Conservation (phyloP, 371 early-diverging fungal genomes). For the Mucor indicus region DNA sequence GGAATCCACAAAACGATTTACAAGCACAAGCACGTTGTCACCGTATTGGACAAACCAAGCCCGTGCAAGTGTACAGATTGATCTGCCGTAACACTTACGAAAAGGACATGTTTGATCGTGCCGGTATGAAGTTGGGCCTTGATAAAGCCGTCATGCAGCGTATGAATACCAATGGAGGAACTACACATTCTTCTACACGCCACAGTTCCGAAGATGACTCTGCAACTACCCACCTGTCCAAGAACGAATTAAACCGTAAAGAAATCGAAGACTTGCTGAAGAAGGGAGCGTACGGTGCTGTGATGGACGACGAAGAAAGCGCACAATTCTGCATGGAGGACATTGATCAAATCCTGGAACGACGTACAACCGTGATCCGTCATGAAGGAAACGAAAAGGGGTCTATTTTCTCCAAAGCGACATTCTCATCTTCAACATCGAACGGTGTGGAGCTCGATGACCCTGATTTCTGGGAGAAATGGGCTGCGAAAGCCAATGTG, state of each 20-base stretch:
- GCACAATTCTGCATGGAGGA: slow-evolving; percentile 93
- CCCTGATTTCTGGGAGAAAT: slow-evolving; percentile 96
- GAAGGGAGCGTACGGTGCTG: slow-evolving; percentile 90
- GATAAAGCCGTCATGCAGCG: slow-evolving; percentile 81
- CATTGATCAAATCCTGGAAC: slow-evolving; percentile 93
- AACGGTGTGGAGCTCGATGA: slow-evolving; percentile 84
- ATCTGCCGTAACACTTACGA: slow-evolving; percentile 93
- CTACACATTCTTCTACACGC: not conserved
- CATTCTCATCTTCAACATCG: slow-evolving; percentile 65
- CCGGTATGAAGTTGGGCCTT: slow-evolving; percentile 90
- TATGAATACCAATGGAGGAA: slow-evolving; percentile 10
- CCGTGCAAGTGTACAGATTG: slow-evolving; percentile 86
- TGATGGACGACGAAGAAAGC: slow-evolving; percentile 83
- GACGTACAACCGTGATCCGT: slow-evolving; percentile 85
- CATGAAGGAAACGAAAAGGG: slow-evolving; percentile 78
- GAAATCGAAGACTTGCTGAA: slow-evolving; percentile 88
- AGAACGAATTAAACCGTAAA: slow-evolving; percentile 65
- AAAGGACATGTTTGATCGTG: slow-evolving; percentile 95
- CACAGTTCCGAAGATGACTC: slow-evolving; percentile 22
- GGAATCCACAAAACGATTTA: slow-evolving; percentile 97
- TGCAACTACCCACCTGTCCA: slow-evolving; percentile 18
- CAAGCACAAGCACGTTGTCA: slow-evolving; percentile 95
- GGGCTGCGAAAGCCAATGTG: slow-evolving; percentile 75
- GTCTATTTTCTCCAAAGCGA: slow-evolving; percentile 92
- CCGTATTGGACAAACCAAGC: slow-evolving; percentile 94